These are phyloP conservation scores for Fusarium sp. DNA, from an alignment of 2,329 filamentous ascomycete genomes.

Conservation along the genomic window DNA sequence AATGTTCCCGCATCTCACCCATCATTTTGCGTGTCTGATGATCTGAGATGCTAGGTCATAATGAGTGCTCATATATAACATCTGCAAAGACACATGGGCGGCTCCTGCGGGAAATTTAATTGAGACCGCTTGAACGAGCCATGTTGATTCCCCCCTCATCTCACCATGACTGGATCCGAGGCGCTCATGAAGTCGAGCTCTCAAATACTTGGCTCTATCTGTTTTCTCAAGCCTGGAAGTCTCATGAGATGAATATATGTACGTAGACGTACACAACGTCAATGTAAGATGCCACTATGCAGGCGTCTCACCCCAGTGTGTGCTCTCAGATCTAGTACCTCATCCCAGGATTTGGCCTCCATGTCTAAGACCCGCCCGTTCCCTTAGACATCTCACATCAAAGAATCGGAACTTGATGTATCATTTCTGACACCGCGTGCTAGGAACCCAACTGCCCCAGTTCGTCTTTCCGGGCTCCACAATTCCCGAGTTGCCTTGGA, in stretches of 20 bases:
- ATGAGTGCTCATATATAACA: not conserved
- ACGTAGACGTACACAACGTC: not conserved
- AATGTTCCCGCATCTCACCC: not conserved
- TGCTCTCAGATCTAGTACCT: not conserved
- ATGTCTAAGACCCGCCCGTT: not conserved
- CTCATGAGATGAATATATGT: not conserved
- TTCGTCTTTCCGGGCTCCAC: not conserved
- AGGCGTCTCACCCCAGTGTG: not conserved
- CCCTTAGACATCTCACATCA: not conserved
- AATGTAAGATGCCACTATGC: not conserved
- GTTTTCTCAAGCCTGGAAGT: not conserved
- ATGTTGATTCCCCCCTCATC: not conserved
- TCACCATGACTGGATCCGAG: not conserved
- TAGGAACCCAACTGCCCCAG: not conserved
- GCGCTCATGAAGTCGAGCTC: not conserved
- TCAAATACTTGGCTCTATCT: rapidly evolving
- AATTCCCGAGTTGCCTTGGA: not conserved
- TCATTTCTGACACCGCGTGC: not conserved
- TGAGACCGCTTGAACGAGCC: not conserved
- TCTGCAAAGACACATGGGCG: not conserved
- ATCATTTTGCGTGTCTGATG: not conserved
- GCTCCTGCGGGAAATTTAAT: not conserved
- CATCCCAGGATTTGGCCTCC: not conserved
- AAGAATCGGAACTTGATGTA: not conserved
- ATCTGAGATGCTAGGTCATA: not conserved